Evolutionary conservation across 768 basidiomycete genomes (phyloP).

Genomic region (Macrolepiota dolichaula): DNA sequence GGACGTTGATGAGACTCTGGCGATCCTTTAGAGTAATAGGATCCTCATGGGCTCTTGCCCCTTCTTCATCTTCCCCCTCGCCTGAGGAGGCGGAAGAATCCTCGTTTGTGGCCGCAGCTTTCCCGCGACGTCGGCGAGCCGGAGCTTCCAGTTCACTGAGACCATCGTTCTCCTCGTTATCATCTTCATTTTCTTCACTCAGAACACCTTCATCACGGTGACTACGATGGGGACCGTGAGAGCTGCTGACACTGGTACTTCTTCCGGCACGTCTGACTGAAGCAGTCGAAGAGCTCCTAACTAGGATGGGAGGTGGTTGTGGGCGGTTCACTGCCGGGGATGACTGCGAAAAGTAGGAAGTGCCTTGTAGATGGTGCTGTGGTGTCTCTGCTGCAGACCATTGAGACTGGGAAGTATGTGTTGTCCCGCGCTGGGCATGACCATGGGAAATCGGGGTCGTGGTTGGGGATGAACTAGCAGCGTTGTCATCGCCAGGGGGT

Average conservation of each 20-base stretch:
- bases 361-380: constrained; percentile 64
- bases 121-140: constrained; percentile 33
- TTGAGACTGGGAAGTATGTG: constrained; percentile 58
- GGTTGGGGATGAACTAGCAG: constrained; percentile 15
- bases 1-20: constrained; percentile 97
- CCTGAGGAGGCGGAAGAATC: constrained; percentile 32
- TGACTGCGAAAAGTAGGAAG: constrained; percentile 55
- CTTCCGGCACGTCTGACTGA: constrained; percentile 46
- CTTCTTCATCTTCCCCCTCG: constrained; percentile 36
- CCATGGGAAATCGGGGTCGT: constrained; percentile 41
- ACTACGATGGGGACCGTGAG: constrained; percentile 42
- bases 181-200: constrained; percentile 55
- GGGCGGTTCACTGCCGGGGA: constrained; percentile 46
- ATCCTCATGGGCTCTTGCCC: constrained; percentile 42
- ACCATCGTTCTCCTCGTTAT: constrained; percentile 24
- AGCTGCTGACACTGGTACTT: constrained; percentile 63
- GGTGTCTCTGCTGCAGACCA: constrained; percentile 59
- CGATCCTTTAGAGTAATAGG: constrained; percentile 92
- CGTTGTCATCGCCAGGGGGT: constrained; percentile 31
- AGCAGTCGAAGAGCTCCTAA: constrained; percentile 49
- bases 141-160: constrained; percentile 2
- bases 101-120: constrained; percentile 34
- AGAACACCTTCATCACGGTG: constrained; percentile 45
- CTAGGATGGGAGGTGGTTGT: constrained; percentile 39
- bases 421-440: constrained; percentile 40